Conservation (phyloP, 169 alveolate genomes). For the Theileria sp. region DNA sequence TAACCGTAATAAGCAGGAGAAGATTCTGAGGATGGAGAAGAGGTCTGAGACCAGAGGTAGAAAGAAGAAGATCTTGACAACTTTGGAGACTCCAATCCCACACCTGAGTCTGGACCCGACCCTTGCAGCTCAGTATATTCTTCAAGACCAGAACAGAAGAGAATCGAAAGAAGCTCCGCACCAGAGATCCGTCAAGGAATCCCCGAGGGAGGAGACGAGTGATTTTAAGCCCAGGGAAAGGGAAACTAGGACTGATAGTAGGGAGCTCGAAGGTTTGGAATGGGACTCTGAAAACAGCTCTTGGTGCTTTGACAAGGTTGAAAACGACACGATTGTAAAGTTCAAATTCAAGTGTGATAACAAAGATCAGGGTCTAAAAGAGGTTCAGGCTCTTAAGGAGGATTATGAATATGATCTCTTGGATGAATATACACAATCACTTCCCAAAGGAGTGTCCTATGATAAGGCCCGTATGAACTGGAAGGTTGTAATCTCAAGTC, state of each 20-base stretch:
- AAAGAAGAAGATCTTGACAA: background rate
- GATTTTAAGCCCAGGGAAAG: constrained; percentile 5
- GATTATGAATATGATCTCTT: constrained; percentile 30
- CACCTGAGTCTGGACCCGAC: constrained; percentile 18
- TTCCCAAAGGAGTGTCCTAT: constrained; percentile 44
- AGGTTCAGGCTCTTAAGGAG: constrained; percentile 24
- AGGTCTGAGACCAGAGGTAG: constrained; percentile 15
- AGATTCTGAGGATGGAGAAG: constrained; percentile 14
- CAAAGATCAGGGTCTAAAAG: constrained; percentile 1
- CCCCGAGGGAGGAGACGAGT: constrained; percentile 24
- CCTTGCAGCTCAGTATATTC: constrained; percentile 6
- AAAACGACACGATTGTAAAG: background rate
- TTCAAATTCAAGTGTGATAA: constrained; percentile 9
- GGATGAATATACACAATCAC: constrained; percentile 39
- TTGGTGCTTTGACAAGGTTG: constrained; percentile 63
- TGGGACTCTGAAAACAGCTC: constrained; percentile 56
- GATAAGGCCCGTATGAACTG: constrained; percentile 62
- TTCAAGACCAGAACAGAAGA: background rate
- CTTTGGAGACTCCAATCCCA: background rate
- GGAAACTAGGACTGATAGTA: background rate
- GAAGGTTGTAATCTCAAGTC: constrained; percentile 68
- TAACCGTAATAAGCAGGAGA: constrained; percentile 21
- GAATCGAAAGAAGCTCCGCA: background rate
- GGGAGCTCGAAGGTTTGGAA: constrained; percentile 19
- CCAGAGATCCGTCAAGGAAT: background rate